Evolutionary conservation across 768 basidiomycete genomes (phyloP).

Genomic region (Termitomyces sp.): DNA sequence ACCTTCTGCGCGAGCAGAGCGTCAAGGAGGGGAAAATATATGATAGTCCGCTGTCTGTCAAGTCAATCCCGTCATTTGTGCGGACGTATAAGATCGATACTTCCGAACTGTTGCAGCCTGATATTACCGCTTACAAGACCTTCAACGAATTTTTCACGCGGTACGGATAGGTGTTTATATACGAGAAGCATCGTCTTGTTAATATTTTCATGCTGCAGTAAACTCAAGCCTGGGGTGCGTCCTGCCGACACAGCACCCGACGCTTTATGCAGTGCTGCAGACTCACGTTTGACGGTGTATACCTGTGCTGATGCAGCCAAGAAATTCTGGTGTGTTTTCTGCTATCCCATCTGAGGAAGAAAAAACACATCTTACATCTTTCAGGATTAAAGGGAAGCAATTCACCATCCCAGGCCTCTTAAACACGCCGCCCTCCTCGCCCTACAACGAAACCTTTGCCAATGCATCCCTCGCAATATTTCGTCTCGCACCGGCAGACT

Average conservation of each 20-base stretch:
- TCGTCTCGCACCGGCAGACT: conserved; percentile 75
- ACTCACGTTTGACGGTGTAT: conserved; percentile 71
- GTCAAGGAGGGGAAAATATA: conserved; percentile 55
- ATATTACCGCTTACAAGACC: conserved; percentile 52
- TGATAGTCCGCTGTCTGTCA: conserved; percentile 43
- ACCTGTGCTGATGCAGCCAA: conserved; percentile 49
- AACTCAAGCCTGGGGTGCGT: conserved; percentile 53
- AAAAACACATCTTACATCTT: neutral
- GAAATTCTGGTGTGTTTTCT: conserved; percentile 53
- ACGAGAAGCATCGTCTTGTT: neutral
- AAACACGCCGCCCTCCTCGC: conserved; percentile 34
- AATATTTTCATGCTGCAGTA: conserved; percentile 21
- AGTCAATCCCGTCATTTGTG: conserved; percentile 52
- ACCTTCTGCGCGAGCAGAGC: conserved; percentile 48
- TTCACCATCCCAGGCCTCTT: conserved; percentile 66
- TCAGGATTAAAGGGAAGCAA: conserved; percentile 61
- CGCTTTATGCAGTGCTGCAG: conserved; percentile 61
- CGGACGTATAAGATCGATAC: conserved; percentile 46
- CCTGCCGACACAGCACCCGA: conserved; percentile 49
- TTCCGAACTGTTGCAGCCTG: conserved; percentile 57
- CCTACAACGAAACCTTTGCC: conserved; percentile 33
- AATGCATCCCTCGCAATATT: conserved; percentile 57
- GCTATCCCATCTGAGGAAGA: neutral
- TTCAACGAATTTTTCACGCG: conserved; percentile 82
- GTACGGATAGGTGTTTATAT: conserved; percentile 11